Percentiles rank a stretch among this genome's conserved stretches.
phyloP scores from a whole-genome alignment of 306 rosid species.

The Abrus pulchellus region DNA sequence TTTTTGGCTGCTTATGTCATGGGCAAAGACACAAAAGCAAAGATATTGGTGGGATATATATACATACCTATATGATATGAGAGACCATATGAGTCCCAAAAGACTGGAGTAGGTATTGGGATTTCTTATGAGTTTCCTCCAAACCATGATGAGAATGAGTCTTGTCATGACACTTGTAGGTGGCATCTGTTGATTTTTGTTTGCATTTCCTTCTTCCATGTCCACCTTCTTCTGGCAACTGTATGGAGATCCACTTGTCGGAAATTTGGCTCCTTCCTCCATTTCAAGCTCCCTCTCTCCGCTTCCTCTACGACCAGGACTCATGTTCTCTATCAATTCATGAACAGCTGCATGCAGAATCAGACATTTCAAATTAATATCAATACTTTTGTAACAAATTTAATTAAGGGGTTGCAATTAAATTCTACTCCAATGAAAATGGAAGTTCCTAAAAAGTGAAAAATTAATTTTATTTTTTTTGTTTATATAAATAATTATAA shows the following conservation, averaged over 20 bases:
- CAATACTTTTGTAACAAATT: not conserved
- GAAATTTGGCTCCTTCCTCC: constrained; percentile 66
- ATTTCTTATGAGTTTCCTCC: constrained; percentile 94
- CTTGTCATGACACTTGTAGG: constrained; percentile 91
- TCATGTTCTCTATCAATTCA: constrained; percentile 66
- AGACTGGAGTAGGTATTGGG: constrained; percentile 91
- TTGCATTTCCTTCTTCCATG: constrained; percentile 58
- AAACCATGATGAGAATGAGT: constrained; percentile 87
- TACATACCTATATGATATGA: constrained; percentile 70
- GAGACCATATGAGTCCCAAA: constrained; percentile 83
- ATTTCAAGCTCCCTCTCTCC: constrained; percentile 54
- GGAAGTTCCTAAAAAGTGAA: not conserved
- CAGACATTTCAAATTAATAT: constrained; percentile 5
- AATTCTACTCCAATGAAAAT: not conserved
- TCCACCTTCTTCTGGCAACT: constrained; percentile 64
- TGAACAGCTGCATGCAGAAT: constrained; percentile 53
- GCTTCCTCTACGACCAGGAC: constrained; percentile 64
- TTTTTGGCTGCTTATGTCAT: too few relatives aligned
- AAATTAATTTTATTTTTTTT: too few relatives aligned
- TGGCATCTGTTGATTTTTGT: constrained; percentile 82
- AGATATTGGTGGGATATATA: not conserved
- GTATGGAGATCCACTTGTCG: constrained; percentile 67
- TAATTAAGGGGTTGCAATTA: not conserved
- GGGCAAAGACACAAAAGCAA: too few relatives aligned
- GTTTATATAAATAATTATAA: too few relatives aligned